Percentiles rank a stretch among this genome's conserved stretches.
Conservation (phyloP, 2,329 filamentous ascomycete species). For the Beauveria pseudobassiana region DNA sequence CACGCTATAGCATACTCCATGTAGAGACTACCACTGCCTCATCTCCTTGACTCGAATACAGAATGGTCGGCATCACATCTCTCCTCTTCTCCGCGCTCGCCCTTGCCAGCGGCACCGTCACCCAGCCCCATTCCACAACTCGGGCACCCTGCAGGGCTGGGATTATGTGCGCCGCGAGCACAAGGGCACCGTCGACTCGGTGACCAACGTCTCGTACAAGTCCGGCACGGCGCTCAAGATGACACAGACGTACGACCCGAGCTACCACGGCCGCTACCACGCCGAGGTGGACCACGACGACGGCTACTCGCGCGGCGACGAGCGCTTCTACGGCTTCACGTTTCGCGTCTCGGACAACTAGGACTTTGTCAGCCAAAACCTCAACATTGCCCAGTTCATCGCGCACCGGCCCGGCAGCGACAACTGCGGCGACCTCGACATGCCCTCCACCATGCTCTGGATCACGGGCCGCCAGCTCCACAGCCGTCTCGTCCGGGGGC, state of each 20-base stretch:
- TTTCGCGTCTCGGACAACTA: slow-evolving; percentile 40
- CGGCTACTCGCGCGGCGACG: slow-evolving; percentile 37
- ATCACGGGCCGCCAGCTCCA: slow-evolving; percentile 34
- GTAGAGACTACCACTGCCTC: not conserved
- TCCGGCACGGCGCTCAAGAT: slow-evolving; percentile 35
- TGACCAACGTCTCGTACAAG: slow-evolving; percentile 32
- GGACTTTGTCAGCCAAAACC: slow-evolving; percentile 38
- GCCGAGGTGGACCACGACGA: slow-evolving; percentile 37
- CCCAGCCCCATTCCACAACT: slow-evolving; percentile 33
- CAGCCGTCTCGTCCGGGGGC: slow-evolving; percentile 28
- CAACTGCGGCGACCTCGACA: slow-evolving; percentile 36
- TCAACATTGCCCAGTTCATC: slow-evolving; percentile 45
- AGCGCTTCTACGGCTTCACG: slow-evolving; percentile 41
- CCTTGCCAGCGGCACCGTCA: slow-evolving; percentile 20
- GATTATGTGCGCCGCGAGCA: slow-evolving; percentile 31
- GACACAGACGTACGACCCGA: slow-evolving; percentile 34
- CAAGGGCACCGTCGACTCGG: slow-evolving; percentile 33
- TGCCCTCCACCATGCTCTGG: slow-evolving; percentile 43
- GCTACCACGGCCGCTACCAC: slow-evolving; percentile 39
- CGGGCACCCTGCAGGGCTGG: slow-evolving; percentile 35
- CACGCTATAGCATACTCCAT: not conserved
- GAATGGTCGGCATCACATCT: slow-evolving; percentile 12
- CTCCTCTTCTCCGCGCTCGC: slow-evolving; percentile 15
- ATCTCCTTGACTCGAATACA: not conserved
- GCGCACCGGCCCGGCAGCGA: slow-evolving; percentile 36